phyloP scores from a whole-genome alignment of 768 basidiomycete genomes.

The Mycena kentingensis region DNA sequence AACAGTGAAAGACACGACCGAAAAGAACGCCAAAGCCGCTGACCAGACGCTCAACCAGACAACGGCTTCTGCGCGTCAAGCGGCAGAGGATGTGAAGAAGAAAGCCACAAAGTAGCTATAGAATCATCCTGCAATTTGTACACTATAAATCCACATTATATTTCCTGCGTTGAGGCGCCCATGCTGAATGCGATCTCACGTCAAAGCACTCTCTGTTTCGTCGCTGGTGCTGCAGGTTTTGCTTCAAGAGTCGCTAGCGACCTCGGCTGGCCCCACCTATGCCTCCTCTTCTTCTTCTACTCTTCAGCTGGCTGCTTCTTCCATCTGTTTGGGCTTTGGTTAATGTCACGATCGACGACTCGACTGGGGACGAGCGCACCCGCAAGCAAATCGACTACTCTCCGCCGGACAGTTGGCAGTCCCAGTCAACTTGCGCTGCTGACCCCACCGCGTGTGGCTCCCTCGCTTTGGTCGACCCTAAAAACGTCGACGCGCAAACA shows the following conservation, averaged over 20 bases:
- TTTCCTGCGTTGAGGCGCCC: not conserved
- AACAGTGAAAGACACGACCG: conserved; percentile 39
- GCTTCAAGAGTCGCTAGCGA: too few relatives aligned
- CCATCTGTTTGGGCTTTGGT: conserved; percentile 26
- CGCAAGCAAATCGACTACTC: conserved; percentile 34
- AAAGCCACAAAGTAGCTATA: conserved; percentile 14
- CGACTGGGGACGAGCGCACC: conserved; percentile 32
- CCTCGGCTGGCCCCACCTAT: too few relatives aligned
- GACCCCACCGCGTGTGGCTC: conserved; percentile 12
- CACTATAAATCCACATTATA: not conserved
- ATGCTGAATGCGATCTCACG: too few relatives aligned
- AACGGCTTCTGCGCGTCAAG: conserved; percentile 34
- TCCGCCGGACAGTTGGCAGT: conserved; percentile 37
- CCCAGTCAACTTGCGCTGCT: conserved; percentile 25
- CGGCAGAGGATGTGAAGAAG: conserved; percentile 39
- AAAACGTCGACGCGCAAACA: conserved; percentile 26
- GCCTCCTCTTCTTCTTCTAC: conserved; percentile 2
- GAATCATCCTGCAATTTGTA: not conserved
- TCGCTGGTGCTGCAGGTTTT: too few relatives aligned
- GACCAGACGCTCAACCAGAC: conserved; percentile 35
- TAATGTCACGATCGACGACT: conserved; percentile 48
- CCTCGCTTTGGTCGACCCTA: conserved; percentile 27
- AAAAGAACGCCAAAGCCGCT: conserved; percentile 28
- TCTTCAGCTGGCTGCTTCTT: conserved; percentile 18
- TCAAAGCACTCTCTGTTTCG: too few relatives aligned